phyloP scores from a whole-genome alignment of 164 flowering plant genomes.

The Taxillus chinensis region DNA sequence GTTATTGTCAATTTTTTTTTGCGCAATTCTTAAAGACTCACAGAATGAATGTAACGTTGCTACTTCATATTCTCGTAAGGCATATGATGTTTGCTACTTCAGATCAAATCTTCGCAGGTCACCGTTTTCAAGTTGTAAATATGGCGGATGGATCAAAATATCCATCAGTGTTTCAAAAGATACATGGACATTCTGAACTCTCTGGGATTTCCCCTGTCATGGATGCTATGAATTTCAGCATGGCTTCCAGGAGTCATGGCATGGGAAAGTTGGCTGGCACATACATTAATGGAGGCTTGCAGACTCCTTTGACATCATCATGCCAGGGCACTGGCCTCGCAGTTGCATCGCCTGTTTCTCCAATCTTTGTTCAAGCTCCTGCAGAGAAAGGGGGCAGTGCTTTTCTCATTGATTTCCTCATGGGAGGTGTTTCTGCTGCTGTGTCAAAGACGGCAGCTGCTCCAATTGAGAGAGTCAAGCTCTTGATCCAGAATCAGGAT shows the following conservation, averaged over 20 bases:
- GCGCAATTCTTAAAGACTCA: too few species aligned
- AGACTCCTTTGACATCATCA: conserved; percentile 15
- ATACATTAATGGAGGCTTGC: conserved; percentile 31
- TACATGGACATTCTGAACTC: conserved; percentile 38
- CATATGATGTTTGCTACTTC: too few species aligned
- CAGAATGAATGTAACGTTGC: too few species aligned
- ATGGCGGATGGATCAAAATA: conserved; percentile 47
- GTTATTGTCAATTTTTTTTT: too few species aligned
- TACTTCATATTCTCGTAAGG: too few species aligned
- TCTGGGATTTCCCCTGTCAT: conserved; percentile 33
- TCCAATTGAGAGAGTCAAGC: conserved; percentile 61
- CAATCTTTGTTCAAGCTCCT: conserved; percentile 34
- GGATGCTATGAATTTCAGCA: conserved; percentile 6
- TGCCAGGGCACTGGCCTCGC: conserved; percentile 20
- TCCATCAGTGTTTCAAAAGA: conserved; percentile 40
- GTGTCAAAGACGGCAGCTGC: conserved; percentile 57
- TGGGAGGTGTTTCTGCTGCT: conserved; percentile 56
- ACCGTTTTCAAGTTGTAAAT: conserved; percentile 15
- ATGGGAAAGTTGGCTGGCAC: conserved; percentile 12
- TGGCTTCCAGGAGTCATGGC: conserved; percentile 14
- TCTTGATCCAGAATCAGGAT: too few species aligned
- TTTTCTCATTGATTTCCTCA: conserved; percentile 39
- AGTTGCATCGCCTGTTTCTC: conserved; percentile 15
- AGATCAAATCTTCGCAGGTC: conserved; percentile 22
- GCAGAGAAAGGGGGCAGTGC: conserved; percentile 26